These are phyloP conservation scores for Oryza punctata DNA, from an alignment of 176 grass and related monocot species.

Conservation along the genomic window DNA sequence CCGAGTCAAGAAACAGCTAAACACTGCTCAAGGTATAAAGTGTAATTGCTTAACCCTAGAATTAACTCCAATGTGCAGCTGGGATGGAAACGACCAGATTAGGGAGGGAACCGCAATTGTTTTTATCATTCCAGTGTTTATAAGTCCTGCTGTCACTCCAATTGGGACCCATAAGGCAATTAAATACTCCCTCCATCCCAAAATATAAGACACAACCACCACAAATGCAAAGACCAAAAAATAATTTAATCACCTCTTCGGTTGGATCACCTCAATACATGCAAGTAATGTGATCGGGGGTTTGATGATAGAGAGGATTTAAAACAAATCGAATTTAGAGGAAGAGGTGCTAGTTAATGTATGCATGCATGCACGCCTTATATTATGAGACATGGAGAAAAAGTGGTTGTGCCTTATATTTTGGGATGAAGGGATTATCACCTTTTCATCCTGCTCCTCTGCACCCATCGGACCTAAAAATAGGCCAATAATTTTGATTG, in stretches of 20 bases:
- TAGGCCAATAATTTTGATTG: neutral
- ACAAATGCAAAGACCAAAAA: no score
- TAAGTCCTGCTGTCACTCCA: neutral
- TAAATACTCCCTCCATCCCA: neutral
- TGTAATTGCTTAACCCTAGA: neutral
- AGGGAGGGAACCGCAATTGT: neutral
- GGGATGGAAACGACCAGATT: neutral
- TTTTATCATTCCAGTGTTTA: neutral
- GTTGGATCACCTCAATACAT: no score
- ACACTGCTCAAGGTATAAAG: neutral
- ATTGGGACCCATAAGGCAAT: neutral
- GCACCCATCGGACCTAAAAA: neutral
- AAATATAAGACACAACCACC: neutral
- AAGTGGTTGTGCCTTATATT: no score
- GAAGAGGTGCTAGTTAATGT: no score
- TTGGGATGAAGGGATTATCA: neutral
- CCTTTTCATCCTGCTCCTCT: neutral
- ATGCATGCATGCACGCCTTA: no score
- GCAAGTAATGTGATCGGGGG: no score
- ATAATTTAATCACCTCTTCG: no score
- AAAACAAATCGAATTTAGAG: no score
- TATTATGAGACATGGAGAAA: no score
- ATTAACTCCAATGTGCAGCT: neutral
- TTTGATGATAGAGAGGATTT: no score
- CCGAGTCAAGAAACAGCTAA: neutral